Evolutionary conservation across 202 grass and related monocot genomes (phyloP).

Genomic region (Brachypodium distachyon): DNA sequence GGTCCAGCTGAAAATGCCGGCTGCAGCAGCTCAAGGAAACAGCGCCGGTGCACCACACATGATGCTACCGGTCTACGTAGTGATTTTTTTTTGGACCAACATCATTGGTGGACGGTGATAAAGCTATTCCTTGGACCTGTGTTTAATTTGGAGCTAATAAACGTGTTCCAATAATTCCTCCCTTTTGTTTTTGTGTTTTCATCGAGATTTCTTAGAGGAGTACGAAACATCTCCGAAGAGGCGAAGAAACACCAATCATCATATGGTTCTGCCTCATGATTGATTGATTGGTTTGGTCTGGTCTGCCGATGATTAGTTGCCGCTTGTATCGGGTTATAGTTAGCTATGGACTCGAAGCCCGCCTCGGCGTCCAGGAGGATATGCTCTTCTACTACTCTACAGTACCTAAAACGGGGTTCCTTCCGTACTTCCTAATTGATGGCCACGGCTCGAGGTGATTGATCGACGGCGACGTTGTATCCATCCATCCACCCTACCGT

Average conservation of each 20-base stretch:
- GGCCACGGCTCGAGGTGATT: constrained; percentile 2
- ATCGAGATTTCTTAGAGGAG: too few species aligned
- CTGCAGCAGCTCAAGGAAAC: background rate
- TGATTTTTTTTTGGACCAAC: too few species aligned
- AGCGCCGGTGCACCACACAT: background rate
- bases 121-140: background rate
- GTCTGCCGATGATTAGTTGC: background rate
- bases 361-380: background rate
- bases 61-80: too few species aligned
- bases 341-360: background rate
- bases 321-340: background rate
- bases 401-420: background rate
- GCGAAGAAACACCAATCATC: background rate
- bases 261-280: background rate
- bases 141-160: background rate
- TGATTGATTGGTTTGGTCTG: background rate
- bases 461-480: background rate
- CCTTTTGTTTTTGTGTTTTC: background rate
- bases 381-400: background rate
- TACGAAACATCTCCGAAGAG: background rate
- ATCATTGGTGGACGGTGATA: background rate
- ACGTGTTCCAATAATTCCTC: background rate
- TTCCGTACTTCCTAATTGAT: background rate
- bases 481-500: background rate
- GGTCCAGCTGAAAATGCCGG: background rate